Conservation (phyloP, 768 basidiomycete genomes). For the Clathrus columnatus region DNA sequence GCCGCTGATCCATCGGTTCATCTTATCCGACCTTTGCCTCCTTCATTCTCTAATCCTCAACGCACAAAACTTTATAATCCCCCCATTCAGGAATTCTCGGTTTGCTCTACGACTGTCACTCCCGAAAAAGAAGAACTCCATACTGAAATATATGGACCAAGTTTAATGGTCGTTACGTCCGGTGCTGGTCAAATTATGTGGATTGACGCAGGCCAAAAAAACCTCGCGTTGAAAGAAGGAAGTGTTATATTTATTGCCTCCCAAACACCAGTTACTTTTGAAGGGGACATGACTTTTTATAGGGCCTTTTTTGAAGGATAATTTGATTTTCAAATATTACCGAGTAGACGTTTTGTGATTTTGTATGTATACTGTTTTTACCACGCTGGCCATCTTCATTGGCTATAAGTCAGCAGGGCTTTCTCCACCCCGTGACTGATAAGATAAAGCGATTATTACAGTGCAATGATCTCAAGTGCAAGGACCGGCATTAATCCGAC, state of each 20-base stretch:
- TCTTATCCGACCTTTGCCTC: conserved; percentile 47
- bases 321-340: not conserved
- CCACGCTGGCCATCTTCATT: not conserved
- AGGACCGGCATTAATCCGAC: not conserved
- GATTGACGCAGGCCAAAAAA: conserved; percentile 23
- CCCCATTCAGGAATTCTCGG: conserved; percentile 89
- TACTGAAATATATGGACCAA: conserved; percentile 67
- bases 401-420: not conserved
- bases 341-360: not conserved
- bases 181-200: conserved; percentile 54
- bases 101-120: conserved; percentile 52
- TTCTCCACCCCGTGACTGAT: no score
- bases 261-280: conserved; percentile 45
- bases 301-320: conserved; percentile 56
- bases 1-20: conserved; percentile 63
- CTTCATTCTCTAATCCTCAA: conserved; percentile 29
- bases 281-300: conserved; percentile 44
- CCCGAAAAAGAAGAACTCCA: conserved; percentile 44
- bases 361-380: not conserved
- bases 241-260: conserved; percentile 82
- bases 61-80: conserved; percentile 69
- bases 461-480: not conserved
- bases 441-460: not conserved
- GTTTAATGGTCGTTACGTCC: conserved; percentile 67
- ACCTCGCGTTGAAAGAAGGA: conserved; percentile 46